Conservation (phyloP, 345 rosid species). For the Acer negundo region DNA sequence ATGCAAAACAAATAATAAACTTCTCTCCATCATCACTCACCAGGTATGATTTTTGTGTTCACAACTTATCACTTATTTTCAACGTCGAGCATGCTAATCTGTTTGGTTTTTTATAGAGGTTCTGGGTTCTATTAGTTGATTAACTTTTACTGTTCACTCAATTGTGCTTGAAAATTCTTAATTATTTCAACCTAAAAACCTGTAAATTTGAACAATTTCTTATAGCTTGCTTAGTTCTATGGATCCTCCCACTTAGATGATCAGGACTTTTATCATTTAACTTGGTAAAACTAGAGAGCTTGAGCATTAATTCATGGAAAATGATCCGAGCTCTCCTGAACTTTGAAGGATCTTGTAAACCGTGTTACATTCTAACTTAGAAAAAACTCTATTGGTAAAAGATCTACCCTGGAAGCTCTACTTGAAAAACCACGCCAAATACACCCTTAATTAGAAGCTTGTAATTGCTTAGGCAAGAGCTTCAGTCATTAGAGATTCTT, state of each 20-base stretch:
- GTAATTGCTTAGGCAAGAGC: too few species aligned
- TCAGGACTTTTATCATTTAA: neutral
- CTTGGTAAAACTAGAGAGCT: neutral
- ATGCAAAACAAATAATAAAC: neutral
- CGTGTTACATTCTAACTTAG: too few species aligned
- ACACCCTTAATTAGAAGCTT: too few species aligned
- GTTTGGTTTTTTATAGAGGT: neutral
- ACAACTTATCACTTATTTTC: too few species aligned
- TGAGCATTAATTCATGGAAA: too few species aligned
- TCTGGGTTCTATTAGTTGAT: neutral
- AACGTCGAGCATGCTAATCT: neutral
- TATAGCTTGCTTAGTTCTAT: neutral
- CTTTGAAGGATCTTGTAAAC: neutral
- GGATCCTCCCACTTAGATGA: neutral
- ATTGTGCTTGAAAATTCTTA: too few species aligned
- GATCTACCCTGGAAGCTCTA: too few species aligned
- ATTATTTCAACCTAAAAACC: too few species aligned
- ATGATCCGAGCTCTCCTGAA: too few species aligned
- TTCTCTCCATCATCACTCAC: neutral
- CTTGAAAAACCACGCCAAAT: too few species aligned
- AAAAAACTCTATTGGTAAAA: too few species aligned
- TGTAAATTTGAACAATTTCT: neutral
- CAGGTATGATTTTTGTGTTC: neutral
- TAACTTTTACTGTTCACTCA: neutral
- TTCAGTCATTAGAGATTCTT: too few species aligned